These are phyloP conservation scores for Dothideomycetidae sp. DNA, from an alignment of 2,329 filamentous ascomycete species.

Conservation along the genomic window DNA sequence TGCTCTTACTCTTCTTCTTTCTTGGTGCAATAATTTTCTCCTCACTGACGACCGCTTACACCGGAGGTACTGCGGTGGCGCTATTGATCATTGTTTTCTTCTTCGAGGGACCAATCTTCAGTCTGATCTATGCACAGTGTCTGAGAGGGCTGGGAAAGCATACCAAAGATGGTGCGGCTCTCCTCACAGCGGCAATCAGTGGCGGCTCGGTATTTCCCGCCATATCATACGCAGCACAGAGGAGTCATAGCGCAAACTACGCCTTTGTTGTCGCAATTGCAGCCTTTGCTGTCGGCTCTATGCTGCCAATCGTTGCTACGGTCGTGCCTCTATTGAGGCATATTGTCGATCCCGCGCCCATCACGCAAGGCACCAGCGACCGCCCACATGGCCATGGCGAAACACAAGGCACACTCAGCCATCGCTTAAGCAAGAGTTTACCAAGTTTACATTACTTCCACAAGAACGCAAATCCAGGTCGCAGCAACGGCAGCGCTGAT, in stretches of 20 bases:
- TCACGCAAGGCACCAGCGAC: too few species aligned
- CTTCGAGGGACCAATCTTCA: conserved; percentile 47
- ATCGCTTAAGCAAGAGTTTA: too few species aligned
- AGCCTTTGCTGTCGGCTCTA: conserved; percentile 34
- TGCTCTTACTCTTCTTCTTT: conserved; percentile 41
- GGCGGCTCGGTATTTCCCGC: conserved; percentile 43
- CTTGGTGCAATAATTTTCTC: conserved; percentile 39
- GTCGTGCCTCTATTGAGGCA: conserved; percentile 31
- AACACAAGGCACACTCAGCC: too few species aligned
- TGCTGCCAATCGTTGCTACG: conserved; percentile 43
- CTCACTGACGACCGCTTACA: conserved; percentile 36
- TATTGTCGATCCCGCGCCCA: conserved; percentile 34
- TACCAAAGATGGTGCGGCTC: conserved; percentile 41
- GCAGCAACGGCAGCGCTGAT: too few species aligned
- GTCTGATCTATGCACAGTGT: conserved; percentile 43
- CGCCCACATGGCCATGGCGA: too few species aligned
- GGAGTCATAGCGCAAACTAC: conserved; percentile 28
- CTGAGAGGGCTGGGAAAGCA: conserved; percentile 44
- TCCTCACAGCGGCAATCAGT: conserved; percentile 40
- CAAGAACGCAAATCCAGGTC: too few species aligned
- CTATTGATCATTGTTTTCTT: conserved; percentile 41
- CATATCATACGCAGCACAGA: conserved; percentile 35
- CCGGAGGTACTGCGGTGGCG: conserved; percentile 30
- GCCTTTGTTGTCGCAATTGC: conserved; percentile 41
- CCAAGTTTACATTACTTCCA: too few species aligned